Conservation (phyloP, 768 basidiomycete genomes). For the Megacollybia marginata region DNA sequence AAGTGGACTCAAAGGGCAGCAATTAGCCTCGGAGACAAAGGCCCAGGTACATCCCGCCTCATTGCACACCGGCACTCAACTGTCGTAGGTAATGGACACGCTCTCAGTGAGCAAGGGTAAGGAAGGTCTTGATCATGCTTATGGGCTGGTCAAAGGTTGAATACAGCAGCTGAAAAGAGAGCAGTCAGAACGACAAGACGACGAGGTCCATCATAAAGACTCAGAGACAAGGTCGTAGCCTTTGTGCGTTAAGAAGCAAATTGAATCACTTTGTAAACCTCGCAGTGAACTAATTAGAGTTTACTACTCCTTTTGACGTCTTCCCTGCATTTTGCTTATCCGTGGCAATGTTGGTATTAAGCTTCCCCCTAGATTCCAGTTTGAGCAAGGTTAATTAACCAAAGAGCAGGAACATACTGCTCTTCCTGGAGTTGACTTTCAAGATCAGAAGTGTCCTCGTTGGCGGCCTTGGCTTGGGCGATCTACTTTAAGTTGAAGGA, state of each 20-base stretch:
- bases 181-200: too few relatives aligned
- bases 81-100: neutral
- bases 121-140: neutral
- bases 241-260: too few relatives aligned
- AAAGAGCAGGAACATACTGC: conserved; percentile 10
- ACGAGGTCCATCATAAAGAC: too few relatives aligned
- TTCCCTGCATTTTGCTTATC: conserved; percentile 23
- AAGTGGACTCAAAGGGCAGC: neutral
- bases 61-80: neutral
- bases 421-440: conserved; percentile 19
- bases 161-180: neutral
- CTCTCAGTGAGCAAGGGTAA: neutral
- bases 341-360: conserved; percentile 27
- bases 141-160: neutral
- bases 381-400: neutral
- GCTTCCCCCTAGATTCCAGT: conserved; percentile 18
- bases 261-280: too few relatives aligned
- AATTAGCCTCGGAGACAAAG: neutral
- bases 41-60: neutral
- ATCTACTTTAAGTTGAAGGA: conserved; percentile 11
- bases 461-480: conserved; percentile 26
- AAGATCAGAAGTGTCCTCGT: conserved; percentile 19
- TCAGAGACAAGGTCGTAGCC: too few relatives aligned
- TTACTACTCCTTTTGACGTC: conserved; percentile 10
- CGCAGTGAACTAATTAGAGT: too few relatives aligned